Evolutionary conservation across 352 stramenopile genomes (phyloP).

Genomic region (Pythium utonaiense): DNA sequence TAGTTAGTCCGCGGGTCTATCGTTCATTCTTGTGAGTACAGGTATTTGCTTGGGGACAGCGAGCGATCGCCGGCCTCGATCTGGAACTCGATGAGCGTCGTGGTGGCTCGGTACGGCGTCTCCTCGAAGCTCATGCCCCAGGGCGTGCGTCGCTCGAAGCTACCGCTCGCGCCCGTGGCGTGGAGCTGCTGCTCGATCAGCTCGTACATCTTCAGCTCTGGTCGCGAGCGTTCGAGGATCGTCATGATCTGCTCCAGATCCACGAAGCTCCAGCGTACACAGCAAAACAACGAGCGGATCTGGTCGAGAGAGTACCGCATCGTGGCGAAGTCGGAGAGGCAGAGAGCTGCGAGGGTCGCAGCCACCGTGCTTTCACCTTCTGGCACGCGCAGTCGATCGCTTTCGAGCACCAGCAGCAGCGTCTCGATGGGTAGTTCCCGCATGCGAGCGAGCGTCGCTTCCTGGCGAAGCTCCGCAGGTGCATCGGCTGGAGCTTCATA

Average conservation of each 20-base stretch:
- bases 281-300: constrained; percentile 48
- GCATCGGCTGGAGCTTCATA: constrained; percentile 35
- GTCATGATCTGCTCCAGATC: constrained; percentile 53
- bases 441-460: constrained; percentile 9
- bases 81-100: constrained; percentile 49
- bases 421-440: constrained; percentile 50
- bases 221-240: constrained; percentile 37
- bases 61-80: constrained; percentile 54
- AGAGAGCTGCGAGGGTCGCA: constrained; percentile 36
- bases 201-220: constrained; percentile 55
- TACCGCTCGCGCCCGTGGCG: constrained; percentile 6
- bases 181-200: constrained; percentile 35
- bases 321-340: constrained; percentile 17
- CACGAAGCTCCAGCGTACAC: constrained; percentile 64
- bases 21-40: constrained; percentile 12
- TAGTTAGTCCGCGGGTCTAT: background rate
- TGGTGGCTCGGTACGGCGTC: constrained; percentile 29
- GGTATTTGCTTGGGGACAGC: constrained; percentile 27
- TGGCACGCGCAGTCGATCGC: constrained; percentile 55
- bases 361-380: constrained; percentile 51
- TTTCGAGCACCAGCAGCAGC: constrained; percentile 51
- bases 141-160: constrained; percentile 14
- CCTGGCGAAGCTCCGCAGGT: constrained; percentile 2
- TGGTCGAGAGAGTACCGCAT: constrained; percentile 28
- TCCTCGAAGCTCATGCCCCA: constrained; percentile 6